These are phyloP conservation scores for Ceratobasidium sp. DNA, from an alignment of 1,284 basidiomycete genomes.

Conservation along the genomic window DNA sequence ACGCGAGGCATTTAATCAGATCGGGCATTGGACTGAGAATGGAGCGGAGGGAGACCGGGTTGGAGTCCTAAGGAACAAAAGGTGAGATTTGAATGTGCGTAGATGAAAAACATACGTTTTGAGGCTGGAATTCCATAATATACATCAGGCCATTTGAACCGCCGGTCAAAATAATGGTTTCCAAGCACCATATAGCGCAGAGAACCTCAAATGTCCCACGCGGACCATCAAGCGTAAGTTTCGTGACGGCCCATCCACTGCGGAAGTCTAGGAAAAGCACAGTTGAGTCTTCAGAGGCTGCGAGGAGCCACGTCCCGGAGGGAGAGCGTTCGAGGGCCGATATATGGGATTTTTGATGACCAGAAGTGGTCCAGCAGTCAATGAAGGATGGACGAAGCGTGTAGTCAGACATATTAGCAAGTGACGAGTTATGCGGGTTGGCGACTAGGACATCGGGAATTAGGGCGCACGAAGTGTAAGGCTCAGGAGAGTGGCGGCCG, in stretches of 20 bases:
- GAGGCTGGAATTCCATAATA: background rate
- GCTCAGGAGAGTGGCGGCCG: too few species aligned
- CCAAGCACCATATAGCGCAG: background rate
- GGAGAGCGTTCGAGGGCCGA: background rate
- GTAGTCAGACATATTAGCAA: too few species aligned
- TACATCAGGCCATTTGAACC: background rate
- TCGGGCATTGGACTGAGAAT: background rate
- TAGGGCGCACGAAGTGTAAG: too few species aligned
- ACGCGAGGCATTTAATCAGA: background rate
- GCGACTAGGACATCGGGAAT: too few species aligned
- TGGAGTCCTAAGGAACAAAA: too few species aligned
- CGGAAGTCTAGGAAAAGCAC: background rate
- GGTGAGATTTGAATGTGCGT: too few species aligned
- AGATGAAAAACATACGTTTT: background rate
- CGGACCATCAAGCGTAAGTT: background rate
- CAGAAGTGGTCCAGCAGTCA: background rate
- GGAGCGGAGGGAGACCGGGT: background rate
- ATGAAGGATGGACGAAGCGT: background rate
- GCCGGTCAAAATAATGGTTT: background rate
- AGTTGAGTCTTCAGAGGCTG: background rate
- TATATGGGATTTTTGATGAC: background rate
- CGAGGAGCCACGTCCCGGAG: background rate
- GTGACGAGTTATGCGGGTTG: too few species aligned
- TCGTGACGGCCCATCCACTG: background rate
- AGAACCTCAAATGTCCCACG: background rate